Evolutionary conservation across 768 basidiomycete genomes (phyloP).

Genomic region (Phylloporus rhodoxanthus): DNA sequence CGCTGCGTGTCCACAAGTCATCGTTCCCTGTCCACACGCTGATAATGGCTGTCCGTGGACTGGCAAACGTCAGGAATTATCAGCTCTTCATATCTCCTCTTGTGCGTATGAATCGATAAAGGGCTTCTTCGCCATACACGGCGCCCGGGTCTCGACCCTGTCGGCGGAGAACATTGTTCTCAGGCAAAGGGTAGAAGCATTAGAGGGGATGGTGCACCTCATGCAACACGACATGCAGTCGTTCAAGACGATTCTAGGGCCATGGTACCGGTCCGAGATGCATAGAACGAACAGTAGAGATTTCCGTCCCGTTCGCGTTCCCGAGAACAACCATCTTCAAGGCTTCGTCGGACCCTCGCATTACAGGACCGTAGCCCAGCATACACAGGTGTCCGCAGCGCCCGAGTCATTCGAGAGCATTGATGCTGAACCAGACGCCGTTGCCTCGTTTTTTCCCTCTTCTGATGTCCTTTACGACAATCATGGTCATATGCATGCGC

Average conservation of each 20-base stretch:
- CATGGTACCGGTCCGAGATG: conserved; percentile 47
- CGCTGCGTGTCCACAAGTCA: conserved; percentile 34
- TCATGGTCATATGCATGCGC: conserved; percentile 11
- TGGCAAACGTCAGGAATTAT: conserved; percentile 37
- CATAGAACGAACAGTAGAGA: conserved; percentile 17
- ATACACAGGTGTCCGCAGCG: conserved; percentile 7
- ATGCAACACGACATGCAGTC: conserved; percentile 53
- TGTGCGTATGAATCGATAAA: conserved; percentile 61
- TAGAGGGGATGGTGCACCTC: conserved; percentile 50
- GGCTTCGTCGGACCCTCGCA: conserved; percentile 15
- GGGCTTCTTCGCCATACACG: conserved; percentile 48
- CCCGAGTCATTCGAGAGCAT: conserved; percentile 16
- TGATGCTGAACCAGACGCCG: conserved; percentile 22
- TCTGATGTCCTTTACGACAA: conserved; percentile 26
- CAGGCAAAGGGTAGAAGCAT: conserved; percentile 48
- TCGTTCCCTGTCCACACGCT: conserved; percentile 42
- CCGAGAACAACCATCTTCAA: conserved; percentile 9
- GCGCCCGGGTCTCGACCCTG: conserved; percentile 37
- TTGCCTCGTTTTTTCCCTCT: conserved; percentile 21
- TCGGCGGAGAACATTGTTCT: conserved; percentile 62
- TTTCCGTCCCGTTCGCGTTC: conserved; percentile 5
- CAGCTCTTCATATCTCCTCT: conserved; percentile 32
- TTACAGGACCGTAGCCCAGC: conserved; percentile 12
- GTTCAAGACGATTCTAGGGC: conserved; percentile 56
- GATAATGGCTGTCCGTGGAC: conserved; percentile 50